Evolutionary conservation across 1,139 yeast genomes (phyloP), one percentile per base, ranked within the genome.

Genomic region (Sporopachydermia cereana): DNA sequence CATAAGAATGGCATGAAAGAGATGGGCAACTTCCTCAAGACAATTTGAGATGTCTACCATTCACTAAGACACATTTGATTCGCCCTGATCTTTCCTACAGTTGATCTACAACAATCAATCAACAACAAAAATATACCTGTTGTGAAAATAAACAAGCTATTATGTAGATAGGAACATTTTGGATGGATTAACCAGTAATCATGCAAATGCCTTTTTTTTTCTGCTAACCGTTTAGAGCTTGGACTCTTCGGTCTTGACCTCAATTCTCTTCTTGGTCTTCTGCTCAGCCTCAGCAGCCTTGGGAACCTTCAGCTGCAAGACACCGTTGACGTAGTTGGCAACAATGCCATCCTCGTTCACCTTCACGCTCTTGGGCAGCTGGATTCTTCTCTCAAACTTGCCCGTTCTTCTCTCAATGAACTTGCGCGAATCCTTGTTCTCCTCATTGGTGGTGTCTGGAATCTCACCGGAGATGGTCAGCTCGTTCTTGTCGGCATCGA

Each of bases 281-380:
- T 12, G 5, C 22, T 34, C 39, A n/a, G 42, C 17, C 36, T 41
- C 24, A 21, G 12, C 17, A 14, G 42, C 25, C 42, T 68, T 68
- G 49, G 72, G 71, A 45, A 68, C 58, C 14, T 51, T 55, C 48
- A 69, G 54, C 24, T 60, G 57, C 51, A 69, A 55, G 24, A 69
- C 62, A 50, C 74, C 74, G 45, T 65, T 59, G 17, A 60, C 55
- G 50, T 64, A 66, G 43, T 53, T 60, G 16, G 71, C 72, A 49
- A 56, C 59, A 49, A 69, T 68, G 42, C 63, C 59, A 2, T 60
- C 65, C 24, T 66, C 69, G 50, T 68, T 70, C 39, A 69, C 49
- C 42, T 61, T 62, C 9, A 62, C 61, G 12, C 54, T 47, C 2
- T 54, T 52, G 36, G 74, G 73, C 39, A 69, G 56, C 2, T 59